Evolutionary conservation across 352 stramenopile species (phyloP).

Genomic region (Phytophthora pini): DNA sequence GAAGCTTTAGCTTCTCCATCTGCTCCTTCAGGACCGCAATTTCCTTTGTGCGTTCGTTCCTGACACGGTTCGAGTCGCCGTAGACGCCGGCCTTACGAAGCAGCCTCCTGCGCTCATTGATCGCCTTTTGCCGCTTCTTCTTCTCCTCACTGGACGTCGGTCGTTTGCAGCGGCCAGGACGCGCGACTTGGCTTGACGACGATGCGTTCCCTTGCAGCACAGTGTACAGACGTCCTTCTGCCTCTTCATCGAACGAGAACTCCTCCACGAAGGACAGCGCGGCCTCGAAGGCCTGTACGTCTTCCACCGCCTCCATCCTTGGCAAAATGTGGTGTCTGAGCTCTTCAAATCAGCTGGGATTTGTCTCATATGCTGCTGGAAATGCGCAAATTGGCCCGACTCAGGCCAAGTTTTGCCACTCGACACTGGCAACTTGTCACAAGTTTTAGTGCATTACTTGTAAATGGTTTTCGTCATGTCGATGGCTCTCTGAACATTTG

Average conservation of each 20-base stretch:
- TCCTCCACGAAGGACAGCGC: conserved; percentile 32
- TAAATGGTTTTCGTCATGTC: neutral
- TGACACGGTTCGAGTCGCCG: conserved; percentile 24
- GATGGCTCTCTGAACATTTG: neutral
- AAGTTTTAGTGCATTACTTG: no score
- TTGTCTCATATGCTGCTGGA: neutral
- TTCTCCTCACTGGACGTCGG: conserved; percentile 4
- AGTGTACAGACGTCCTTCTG: neutral
- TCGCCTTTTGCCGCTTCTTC: conserved; percentile 1
- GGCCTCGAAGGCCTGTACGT: conserved; percentile 19
- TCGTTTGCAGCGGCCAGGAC: neutral
- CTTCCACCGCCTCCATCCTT: conserved; percentile 6
- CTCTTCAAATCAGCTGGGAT: neutral
- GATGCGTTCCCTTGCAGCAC: neutral
- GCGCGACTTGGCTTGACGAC: conserved; percentile 1
- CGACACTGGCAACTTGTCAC: no score
- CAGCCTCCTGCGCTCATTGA: conserved; percentile 35
- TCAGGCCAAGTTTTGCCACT: no score
- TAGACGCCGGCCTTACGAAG: conserved; percentile 35
- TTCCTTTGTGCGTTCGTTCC: conserved; percentile 56
- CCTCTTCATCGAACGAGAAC: conserved; percentile 12
- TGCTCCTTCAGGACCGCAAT: conserved; percentile 64
- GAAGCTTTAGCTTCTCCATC: conserved; percentile 52
- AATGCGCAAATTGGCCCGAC: no score
- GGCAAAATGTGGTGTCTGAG: neutral